Conservation (phyloP, 1,284 basidiomycete species). For the Agroathelia rolfsii region DNA sequence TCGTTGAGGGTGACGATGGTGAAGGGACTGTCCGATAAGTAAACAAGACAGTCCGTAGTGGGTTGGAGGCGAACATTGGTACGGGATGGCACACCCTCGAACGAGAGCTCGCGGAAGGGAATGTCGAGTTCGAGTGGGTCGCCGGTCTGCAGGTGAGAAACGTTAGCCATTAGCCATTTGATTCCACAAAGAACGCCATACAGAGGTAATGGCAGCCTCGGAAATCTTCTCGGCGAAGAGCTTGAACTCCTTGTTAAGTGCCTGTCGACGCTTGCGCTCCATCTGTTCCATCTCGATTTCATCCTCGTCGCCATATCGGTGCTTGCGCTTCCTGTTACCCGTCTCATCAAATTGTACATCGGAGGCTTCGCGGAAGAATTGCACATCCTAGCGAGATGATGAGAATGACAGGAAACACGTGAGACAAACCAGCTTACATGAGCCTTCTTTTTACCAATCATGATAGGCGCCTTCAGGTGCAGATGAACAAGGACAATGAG, state of each 20-base stretch:
- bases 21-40: slow-evolving; percentile 94
- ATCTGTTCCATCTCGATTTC: slow-evolving; percentile 99
- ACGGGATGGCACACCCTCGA: slow-evolving; percentile 94
- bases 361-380: slow-evolving; percentile 97
- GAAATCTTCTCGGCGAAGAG: slow-evolving; percentile 87
- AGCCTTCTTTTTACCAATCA: slow-evolving; percentile 98
- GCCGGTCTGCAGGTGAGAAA: slow-evolving; percentile 39
- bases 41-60: slow-evolving; percentile 94
- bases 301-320: slow-evolving; percentile 96
- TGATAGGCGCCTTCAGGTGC: slow-evolving; percentile 92
- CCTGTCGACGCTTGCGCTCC: slow-evolving; percentile 81
- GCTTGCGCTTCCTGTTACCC: slow-evolving; percentile 96
- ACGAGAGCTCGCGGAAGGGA: slow-evolving; percentile 95
- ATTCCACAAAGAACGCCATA: slow-evolving; percentile 24
- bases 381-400: slow-evolving; percentile 23
- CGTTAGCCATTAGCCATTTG: slow-evolving; percentile 4
- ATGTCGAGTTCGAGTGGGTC: slow-evolving; percentile 90
- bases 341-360: slow-evolving; percentile 99
- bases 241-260: slow-evolving; percentile 94
- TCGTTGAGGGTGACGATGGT: slow-evolving; percentile 91
- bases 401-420: slow-evolving; percentile 2
- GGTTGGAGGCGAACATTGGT: slow-evolving; percentile 93
- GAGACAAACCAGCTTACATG: slow-evolving; percentile 42
- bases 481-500: slow-evolving; percentile 91
- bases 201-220: slow-evolving; percentile 70